Evolutionary conservation across 306 rosid genomes (phyloP).

Genomic region (Lathyrus tuberosus): DNA sequence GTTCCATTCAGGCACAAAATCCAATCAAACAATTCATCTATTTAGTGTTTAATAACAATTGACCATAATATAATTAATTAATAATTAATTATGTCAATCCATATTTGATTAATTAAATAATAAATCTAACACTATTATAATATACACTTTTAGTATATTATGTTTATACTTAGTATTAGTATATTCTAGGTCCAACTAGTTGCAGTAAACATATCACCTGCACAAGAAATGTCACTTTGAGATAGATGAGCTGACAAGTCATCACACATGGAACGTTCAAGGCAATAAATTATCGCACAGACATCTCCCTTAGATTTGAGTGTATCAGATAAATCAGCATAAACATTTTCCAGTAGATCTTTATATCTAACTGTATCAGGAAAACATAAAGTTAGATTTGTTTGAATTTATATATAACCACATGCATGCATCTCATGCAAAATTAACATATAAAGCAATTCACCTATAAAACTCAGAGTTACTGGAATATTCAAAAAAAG

Average conservation of each 20-base stretch:
- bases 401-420: conserved; percentile 18
- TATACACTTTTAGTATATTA: background rate
- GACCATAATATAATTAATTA: no score
- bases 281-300: no score
- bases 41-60: no score
- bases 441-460: conserved; percentile 32
- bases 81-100: no score
- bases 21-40: no score
- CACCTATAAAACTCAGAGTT: conserved; percentile 32
- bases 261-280: no score
- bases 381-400: conserved; percentile 29
- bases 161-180: conserved; percentile 6
- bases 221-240: no score
- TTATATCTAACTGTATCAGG: conserved; percentile 84
- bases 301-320: no score
- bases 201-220: conserved; percentile 61
- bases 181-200: conserved; percentile 7
- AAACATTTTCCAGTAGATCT: conserved; percentile 75
- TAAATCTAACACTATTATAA: background rate
- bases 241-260: no score
- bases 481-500: conserved; percentile 23
- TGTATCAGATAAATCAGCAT: conserved; percentile 66
- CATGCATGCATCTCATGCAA: conserved; percentile 32
- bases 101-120: no score
- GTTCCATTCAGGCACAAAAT: no score